A percentile compares a stretch with the other conserved stretches of the same genome.
Conservation (phyloP, 495 filamentous ascomycete species). For the Evernia prunastri region DNA sequence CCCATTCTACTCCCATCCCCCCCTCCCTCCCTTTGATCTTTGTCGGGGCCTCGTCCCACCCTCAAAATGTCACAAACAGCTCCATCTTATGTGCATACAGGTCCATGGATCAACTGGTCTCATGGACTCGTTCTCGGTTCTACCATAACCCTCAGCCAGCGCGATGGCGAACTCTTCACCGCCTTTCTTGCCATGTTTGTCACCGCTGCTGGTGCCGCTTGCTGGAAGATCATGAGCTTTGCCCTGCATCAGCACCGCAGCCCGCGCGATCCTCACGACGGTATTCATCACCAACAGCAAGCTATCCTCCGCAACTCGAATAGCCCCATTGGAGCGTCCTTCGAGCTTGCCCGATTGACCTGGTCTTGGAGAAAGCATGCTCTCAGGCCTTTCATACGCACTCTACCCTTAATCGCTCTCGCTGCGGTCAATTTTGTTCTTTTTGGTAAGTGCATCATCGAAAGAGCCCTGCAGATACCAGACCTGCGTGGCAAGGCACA, state of each 20-base stretch:
- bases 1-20: background rate
- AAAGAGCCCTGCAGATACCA: background rate
- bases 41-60: background rate
- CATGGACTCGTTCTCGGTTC: slow-evolving; percentile 33
- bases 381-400: slow-evolving; percentile 23
- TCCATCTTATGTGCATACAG: slow-evolving; percentile 29
- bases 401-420: slow-evolving; percentile 29
- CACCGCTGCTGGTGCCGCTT: slow-evolving; percentile 29
- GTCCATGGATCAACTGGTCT: slow-evolving; percentile 42
- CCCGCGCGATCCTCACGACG: slow-evolving; percentile 22
- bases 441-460: slow-evolving; percentile 21
- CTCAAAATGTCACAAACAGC: slow-evolving; percentile 18
- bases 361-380: slow-evolving; percentile 33
- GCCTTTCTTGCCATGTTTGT: slow-evolving; percentile 40
- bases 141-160: slow-evolving; percentile 36
- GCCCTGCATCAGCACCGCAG: slow-evolving; percentile 34
- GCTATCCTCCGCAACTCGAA: slow-evolving; percentile 33
- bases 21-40: background rate
- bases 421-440: slow-evolving; percentile 29
- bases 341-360: slow-evolving; percentile 25
- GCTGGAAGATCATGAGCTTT: slow-evolving; percentile 39
- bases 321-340: slow-evolving; percentile 27
- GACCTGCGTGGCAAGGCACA: background rate
- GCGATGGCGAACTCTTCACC: slow-evolving; percentile 34
- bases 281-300: slow-evolving; percentile 35